Percentiles rank a stretch among this genome's conserved stretches.
Conservation (phyloP, 2,329 filamentous ascomycete species). For the Xylaria digitata region DNA sequence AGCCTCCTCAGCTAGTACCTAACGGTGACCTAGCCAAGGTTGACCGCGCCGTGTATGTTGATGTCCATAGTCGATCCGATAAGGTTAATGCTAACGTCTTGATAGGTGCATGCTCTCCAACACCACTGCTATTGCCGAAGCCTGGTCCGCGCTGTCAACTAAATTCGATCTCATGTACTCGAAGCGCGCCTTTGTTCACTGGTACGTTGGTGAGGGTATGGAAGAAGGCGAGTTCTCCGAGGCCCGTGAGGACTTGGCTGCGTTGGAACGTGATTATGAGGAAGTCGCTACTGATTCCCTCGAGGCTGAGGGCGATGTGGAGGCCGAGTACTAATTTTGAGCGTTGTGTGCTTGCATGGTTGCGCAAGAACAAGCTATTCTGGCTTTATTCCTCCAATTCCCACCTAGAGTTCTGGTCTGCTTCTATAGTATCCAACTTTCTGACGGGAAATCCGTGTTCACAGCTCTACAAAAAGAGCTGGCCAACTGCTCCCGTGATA, state of each 20-base stretch:
- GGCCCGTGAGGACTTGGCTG: conserved; percentile 97
- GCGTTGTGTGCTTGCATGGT: conserved; percentile 35
- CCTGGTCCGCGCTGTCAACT: conserved; percentile 93
- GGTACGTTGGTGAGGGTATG: conserved; percentile 99
- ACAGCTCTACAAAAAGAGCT: conserved; percentile 24
- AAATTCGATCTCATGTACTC: conserved; percentile 99
- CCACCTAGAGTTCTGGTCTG: conserved; percentile 28
- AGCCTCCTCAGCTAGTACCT: conserved; percentile 93
- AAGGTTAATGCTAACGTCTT: conserved; percentile 32
- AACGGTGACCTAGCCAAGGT: conserved; percentile 98
- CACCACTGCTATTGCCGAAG: conserved; percentile 98
- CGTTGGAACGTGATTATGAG: conserved; percentile 98
- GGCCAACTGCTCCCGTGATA: conserved; percentile 24
- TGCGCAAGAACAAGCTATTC: conserved; percentile 38
- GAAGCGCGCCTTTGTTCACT: conserved; percentile 99
- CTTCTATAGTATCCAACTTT: conserved; percentile 19
- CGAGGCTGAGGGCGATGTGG: conserved; percentile 83
- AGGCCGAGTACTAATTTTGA: conserved; percentile 85
- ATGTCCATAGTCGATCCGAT: conserved; percentile 57
- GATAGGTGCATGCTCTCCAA: conserved; percentile 95
- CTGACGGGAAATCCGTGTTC: conserved; percentile 20
- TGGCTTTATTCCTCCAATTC: conserved; percentile 34
- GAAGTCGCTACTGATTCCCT: conserved; percentile 96
- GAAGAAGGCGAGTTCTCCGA: conserved; percentile 99
- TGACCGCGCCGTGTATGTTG: conserved; percentile 94